Evolutionary conservation across 177 flowering plant genomes (phyloP).

Genomic region (Tripterygium wilfordii): DNA sequence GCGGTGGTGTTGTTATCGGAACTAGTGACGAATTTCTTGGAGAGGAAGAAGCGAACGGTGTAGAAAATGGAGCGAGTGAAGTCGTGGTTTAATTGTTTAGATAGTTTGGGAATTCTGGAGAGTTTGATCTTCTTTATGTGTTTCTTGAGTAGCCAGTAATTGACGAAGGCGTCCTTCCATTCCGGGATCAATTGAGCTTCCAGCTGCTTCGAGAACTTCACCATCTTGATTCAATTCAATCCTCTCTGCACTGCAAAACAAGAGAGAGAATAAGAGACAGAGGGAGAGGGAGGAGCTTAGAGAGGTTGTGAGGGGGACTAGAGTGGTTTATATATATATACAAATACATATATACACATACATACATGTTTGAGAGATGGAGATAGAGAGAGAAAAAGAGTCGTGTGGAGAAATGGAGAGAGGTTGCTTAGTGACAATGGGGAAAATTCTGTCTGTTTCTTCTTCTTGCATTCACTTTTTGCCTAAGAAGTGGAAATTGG

Average conservation of each 20-base stretch:
- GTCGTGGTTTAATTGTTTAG: constrained; percentile 10
- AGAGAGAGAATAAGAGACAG: not conserved
- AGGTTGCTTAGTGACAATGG: not conserved
- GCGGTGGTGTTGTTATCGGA: constrained; percentile 1
- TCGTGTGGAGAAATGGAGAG: constrained; percentile 8
- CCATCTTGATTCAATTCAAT: constrained; percentile 47
- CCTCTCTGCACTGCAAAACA: not conserved
- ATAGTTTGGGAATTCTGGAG: constrained; percentile 19
- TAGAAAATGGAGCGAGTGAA: constrained; percentile 55
- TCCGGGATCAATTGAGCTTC: constrained; percentile 97
- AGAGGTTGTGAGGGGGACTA: constrained; percentile 9
- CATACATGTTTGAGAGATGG: too few species aligned
- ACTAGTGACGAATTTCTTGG: constrained; percentile 13
- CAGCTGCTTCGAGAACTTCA: constrained; percentile 94
- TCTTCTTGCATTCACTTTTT: too few species aligned
- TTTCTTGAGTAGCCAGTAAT: constrained; percentile 88
- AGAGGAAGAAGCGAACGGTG: constrained; percentile 29
- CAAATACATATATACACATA: too few species aligned
- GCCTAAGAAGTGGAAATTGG: too few species aligned
- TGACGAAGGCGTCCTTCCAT: constrained; percentile 93
- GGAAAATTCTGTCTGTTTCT: too few species aligned
- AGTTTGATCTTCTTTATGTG: constrained; percentile 73
- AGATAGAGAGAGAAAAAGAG: constrained; percentile 6
- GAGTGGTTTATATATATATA: constrained; percentile 19
- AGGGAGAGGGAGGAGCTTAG: not conserved